A percentile compares a stretch with the other conserved stretches of the same genome.
These are phyloP conservation scores for Xylaria sp. DNA, from an alignment of 2,329 filamentous ascomycete genomes.

Conservation along the genomic window DNA sequence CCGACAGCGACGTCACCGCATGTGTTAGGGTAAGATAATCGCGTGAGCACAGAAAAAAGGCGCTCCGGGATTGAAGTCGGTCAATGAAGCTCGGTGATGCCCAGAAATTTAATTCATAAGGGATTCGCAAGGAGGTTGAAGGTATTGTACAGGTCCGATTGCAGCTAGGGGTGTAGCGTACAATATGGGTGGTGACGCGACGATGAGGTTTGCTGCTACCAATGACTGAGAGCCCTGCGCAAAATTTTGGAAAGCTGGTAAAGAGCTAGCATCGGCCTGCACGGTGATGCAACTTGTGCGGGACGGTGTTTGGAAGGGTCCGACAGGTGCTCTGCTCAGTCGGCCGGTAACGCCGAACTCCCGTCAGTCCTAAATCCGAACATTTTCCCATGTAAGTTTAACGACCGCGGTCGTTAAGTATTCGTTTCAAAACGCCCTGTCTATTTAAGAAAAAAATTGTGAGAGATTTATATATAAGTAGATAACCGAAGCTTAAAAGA, in stretches of 20 bases:
- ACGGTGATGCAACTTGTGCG: conserved; percentile 35
- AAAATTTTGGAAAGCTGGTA: conserved; percentile 34
- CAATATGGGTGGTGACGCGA: conserved; percentile 25
- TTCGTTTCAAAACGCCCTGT: neutral
- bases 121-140: neutral
- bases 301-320: conserved; percentile 30
- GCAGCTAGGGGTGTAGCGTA: neutral
- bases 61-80: neutral
- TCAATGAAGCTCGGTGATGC: neutral
- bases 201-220: conserved; percentile 27
- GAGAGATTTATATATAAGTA: neutral
- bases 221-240: conserved; percentile 16
- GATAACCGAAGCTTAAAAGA: neutral
- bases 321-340: conserved; percentile 24
- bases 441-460: neutral
- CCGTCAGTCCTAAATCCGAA: conserved; percentile 19
- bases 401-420: neutral
- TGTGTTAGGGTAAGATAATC: conserved; percentile 5
- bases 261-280: conserved; percentile 32
- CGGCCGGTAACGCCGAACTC: conserved; percentile 30
- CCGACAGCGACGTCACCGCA: conserved; percentile 11
- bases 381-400: neutral
- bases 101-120: conserved; percentile 3
- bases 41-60: conserved; percentile 21
- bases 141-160: neutral